Percentiles rank a stretch among this genome's conserved stretches.
Evolutionary conservation across 176 grass and related monocot species (phyloP).

Genomic region (Olyra latifolia): DNA sequence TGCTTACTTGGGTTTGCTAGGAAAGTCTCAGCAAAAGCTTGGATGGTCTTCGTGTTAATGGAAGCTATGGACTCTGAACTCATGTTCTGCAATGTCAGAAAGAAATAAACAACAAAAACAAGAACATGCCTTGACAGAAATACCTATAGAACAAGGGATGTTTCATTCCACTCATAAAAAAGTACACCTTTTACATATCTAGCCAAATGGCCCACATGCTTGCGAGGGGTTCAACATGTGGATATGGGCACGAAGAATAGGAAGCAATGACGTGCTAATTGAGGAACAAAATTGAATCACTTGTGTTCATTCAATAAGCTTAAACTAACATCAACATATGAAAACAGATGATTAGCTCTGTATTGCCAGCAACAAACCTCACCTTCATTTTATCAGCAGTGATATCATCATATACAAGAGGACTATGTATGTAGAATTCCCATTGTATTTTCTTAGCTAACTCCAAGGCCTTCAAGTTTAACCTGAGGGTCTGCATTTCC

Average conservation of each 20-base stretch:
- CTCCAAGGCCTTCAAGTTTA: constrained; percentile 89
- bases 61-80: constrained; percentile 50
- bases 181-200: neutral
- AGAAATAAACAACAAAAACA: neutral
- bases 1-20: constrained; percentile 56
- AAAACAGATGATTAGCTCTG: neutral
- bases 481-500: constrained; percentile 54
- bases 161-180: neutral
- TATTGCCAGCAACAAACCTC: constrained; percentile 27
- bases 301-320: neutral
- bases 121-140: neutral
- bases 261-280: neutral
- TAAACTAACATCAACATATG: constrained; percentile 8
- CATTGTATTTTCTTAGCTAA: constrained; percentile 73
- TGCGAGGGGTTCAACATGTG: constrained; percentile 7
- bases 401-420: constrained; percentile 49
- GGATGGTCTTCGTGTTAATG: constrained; percentile 80
- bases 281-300: neutral
- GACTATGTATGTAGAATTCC: constrained; percentile 63
- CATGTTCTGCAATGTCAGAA: constrained; percentile 56
- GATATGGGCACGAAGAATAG: neutral
- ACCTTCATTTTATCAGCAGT: constrained; percentile 69
- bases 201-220: neutral
- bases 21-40: constrained; percentile 67
- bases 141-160: neutral